phyloP scores from a whole-genome alignment of 805 yeast species.

The Nematodospora valgi region DNA sequence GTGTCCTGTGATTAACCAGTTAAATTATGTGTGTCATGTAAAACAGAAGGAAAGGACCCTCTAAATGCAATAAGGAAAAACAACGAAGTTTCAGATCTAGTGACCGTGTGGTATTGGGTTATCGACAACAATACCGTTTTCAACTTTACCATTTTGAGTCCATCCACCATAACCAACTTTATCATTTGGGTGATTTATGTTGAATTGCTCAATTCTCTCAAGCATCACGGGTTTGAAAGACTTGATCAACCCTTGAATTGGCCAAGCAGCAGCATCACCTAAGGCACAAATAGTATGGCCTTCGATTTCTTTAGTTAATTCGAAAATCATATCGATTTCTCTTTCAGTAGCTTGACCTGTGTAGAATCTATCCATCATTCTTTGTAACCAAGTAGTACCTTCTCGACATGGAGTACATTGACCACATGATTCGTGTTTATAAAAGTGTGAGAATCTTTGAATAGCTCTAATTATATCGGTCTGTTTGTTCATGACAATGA shows the following conservation, averaged over 20 bases:
- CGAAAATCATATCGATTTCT: constrained; percentile 82
- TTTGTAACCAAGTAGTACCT: constrained; percentile 83
- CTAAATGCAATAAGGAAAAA: too few species aligned
- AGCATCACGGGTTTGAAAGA: constrained; percentile 81
- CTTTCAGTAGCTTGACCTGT: constrained; percentile 75
- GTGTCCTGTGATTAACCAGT: too few species aligned
- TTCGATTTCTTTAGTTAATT: constrained; percentile 81
- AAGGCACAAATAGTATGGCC: constrained; percentile 91
- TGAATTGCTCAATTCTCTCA: constrained; percentile 67
- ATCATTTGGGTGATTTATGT: constrained; percentile 40
- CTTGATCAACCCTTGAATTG: constrained; percentile 82
- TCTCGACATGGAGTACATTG: constrained; percentile 95
- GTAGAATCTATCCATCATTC: constrained; percentile 80
- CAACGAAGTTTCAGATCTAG: too few species aligned
- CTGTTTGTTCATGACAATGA: constrained; percentile 84
- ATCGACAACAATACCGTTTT: constrained; percentile 62
- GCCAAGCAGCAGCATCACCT: constrained; percentile 95
- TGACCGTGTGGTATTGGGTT: constrained; percentile 51
- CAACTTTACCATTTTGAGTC: constrained; percentile 57
- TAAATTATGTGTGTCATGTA: too few species aligned
- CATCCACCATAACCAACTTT: constrained; percentile 72
- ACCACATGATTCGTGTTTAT: constrained; percentile 91
- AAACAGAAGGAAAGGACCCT: too few species aligned
- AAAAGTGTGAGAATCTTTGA: constrained; percentile 79
- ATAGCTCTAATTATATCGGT: constrained; percentile 84